A percentile compares a stretch with the other conserved stretches of the same genome.
Evolutionary conservation across 1,284 basidiomycete genomes (phyloP).

Genomic region (Bondarzewia mesenterica): DNA sequence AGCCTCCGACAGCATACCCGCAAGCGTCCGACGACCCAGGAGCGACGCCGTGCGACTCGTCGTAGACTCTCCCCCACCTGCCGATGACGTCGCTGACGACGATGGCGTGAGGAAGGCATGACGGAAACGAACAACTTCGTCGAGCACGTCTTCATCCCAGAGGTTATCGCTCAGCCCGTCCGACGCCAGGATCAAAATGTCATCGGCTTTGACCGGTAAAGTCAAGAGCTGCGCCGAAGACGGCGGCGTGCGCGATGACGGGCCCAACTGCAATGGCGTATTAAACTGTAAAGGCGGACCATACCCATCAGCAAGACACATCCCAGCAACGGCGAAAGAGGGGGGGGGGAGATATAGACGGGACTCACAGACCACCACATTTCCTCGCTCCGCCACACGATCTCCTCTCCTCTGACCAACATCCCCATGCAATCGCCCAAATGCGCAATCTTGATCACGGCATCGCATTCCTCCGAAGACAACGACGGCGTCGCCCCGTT

Average conservation of each 20-base stretch:
- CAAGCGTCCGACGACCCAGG: constrained; percentile 46
- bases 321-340: too few relatives aligned
- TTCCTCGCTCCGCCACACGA: constrained; percentile 85
- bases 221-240: constrained; percentile 68
- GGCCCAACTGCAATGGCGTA: constrained; percentile 84
- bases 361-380: constrained; percentile 77
- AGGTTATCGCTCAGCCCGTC: constrained; percentile 93
- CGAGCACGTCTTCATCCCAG: constrained; percentile 92
- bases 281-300: constrained; percentile 65
- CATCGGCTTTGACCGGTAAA: constrained; percentile 76
- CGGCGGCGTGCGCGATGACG: constrained; percentile 63
- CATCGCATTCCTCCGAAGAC: constrained; percentile 38
- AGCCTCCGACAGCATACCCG: constrained; percentile 48
- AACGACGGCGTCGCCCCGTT: constrained; percentile 5
- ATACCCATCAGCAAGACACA: background rate
- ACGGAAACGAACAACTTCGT: constrained; percentile 74
- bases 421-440: constrained; percentile 89
- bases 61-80: too few relatives aligned
- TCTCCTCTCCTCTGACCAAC: constrained; percentile 70
- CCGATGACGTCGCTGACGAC: background rate
- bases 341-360: too few relatives aligned
- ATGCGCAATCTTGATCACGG: constrained; percentile 84
- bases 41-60: constrained; percentile 15
- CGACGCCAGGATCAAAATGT: constrained; percentile 84
- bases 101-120: constrained; percentile 26